Conservation (phyloP, 2,329 filamentous ascomycete genomes). For the Monosporascus sp. region DNA sequence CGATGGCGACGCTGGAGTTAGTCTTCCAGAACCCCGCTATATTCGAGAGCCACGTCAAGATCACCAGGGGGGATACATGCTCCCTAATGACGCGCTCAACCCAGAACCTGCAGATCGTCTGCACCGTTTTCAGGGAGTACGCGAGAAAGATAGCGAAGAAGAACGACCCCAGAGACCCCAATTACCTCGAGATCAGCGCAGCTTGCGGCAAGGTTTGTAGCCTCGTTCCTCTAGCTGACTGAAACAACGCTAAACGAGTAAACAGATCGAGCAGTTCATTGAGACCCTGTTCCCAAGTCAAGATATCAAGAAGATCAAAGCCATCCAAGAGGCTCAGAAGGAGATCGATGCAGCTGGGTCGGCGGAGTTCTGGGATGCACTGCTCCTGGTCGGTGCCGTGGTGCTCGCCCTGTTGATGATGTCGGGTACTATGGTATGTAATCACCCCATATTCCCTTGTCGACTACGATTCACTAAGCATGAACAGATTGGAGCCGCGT, state of each 20-base stretch:
- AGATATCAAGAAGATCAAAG: slow-evolving; percentile 55
- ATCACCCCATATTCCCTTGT: neutral
- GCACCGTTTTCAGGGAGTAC: slow-evolving; percentile 75
- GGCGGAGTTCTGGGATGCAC: slow-evolving; percentile 49
- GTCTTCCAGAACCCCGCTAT: slow-evolving; percentile 88
- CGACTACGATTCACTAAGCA: slow-evolving; percentile 9
- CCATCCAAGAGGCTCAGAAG: slow-evolving; percentile 30
- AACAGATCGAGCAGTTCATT: slow-evolving; percentile 88
- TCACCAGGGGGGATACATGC: slow-evolving; percentile 91
- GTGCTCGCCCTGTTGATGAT: slow-evolving; percentile 65
- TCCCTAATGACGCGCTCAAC: slow-evolving; percentile 87
- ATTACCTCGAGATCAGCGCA: slow-evolving; percentile 86
- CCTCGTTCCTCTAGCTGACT: slow-evolving; percentile 4
- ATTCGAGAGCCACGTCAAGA: slow-evolving; percentile 87
- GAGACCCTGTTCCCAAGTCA: slow-evolving; percentile 88
- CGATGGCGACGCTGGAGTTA: slow-evolving; percentile 86
- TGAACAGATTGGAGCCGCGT: slow-evolving; percentile 67
- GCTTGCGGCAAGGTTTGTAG: slow-evolving; percentile 71
- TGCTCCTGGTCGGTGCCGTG: slow-evolving; percentile 62
- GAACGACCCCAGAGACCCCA: slow-evolving; percentile 90
- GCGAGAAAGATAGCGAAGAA: slow-evolving; percentile 80
- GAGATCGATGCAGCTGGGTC: slow-evolving; percentile 31
- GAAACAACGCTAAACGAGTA: neutral
- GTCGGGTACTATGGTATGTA: slow-evolving; percentile 71
- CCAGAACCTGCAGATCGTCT: slow-evolving; percentile 78